These are phyloP conservation scores for Warburgia ugandensis DNA, from an alignment of 164 flowering plant species.

Conservation along the genomic window DNA sequence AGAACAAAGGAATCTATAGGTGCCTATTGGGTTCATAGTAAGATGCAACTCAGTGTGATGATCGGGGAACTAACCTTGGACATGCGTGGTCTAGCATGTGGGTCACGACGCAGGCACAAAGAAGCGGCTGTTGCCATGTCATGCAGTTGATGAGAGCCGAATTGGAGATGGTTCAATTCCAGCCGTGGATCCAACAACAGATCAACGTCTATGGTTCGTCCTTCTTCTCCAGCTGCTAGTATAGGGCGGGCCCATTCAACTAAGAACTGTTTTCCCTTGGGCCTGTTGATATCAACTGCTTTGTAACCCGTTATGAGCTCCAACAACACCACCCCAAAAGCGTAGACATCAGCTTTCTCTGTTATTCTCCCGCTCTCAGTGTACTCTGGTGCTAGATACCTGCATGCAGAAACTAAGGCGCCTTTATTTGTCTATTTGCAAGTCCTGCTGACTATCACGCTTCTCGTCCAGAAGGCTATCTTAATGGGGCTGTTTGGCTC, in stretches of 20 bases:
- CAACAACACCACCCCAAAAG: constrained; percentile 70
- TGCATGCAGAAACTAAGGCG: constrained; percentile 16
- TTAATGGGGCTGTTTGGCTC: too few species aligned
- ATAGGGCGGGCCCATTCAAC: constrained; percentile 37
- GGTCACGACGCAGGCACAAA: constrained; percentile 21
- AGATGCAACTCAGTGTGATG: not conserved
- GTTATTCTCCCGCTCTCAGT: constrained; percentile 46
- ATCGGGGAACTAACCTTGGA: constrained; percentile 21
- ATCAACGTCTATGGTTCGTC: constrained; percentile 16
- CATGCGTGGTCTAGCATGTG: constrained; percentile 24
- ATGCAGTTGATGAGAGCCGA: constrained; percentile 40
- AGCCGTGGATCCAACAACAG: constrained; percentile 38
- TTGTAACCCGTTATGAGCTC: constrained; percentile 69
- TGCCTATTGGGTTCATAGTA: not conserved
- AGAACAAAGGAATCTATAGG: not conserved
- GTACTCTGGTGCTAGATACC: constrained; percentile 90
- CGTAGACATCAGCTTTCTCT: constrained; percentile 73
- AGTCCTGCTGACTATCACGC: too few species aligned
- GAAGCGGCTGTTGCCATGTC: constrained; percentile 50
- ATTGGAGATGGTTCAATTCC: constrained; percentile 20
- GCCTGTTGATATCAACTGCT: constrained; percentile 28
- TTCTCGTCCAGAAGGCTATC: too few species aligned
- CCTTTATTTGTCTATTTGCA: too few species aligned
- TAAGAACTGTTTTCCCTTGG: constrained; percentile 31
- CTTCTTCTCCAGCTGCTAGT: constrained; percentile 23